phyloP scores from a whole-genome alignment of 2,329 filamentous ascomycete species.

The Clathrospora elynae region DNA sequence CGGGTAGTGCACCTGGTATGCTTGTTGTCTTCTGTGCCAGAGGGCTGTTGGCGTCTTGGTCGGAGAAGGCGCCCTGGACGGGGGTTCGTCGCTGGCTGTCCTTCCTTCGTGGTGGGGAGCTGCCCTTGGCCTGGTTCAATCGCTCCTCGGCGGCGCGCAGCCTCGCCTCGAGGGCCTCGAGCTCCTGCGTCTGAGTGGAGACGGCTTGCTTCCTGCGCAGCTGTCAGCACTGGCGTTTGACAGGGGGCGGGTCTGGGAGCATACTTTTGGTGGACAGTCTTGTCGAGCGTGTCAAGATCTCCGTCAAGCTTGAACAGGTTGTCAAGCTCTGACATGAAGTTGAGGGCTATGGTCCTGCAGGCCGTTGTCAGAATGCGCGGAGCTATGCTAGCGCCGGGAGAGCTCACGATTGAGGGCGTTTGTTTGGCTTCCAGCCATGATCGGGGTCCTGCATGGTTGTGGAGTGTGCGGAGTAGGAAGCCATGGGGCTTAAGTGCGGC shows the following conservation, averaged over 20 bases:
- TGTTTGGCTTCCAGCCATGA: slow-evolving; percentile 79
- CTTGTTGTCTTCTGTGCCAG: slow-evolving; percentile 23
- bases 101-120: slow-evolving; percentile 38
- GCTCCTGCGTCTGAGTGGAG: slow-evolving; percentile 73
- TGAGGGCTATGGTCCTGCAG: slow-evolving; percentile 79
- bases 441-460: slow-evolving; percentile 58
- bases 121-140: slow-evolving; percentile 54
- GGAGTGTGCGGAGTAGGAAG: slow-evolving; percentile 20
- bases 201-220: slow-evolving; percentile 75
- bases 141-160: slow-evolving; percentile 85
- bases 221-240: slow-evolving; percentile 15
- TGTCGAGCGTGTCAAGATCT: slow-evolving; percentile 72
- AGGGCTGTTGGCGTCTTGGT: slow-evolving; percentile 40
- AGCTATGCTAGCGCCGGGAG: slow-evolving; percentile 30
- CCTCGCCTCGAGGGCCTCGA: slow-evolving; percentile 82
- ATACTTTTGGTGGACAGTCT: slow-evolving; percentile 82
- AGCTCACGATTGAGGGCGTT: slow-evolving; percentile 81
- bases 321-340: slow-evolving; percentile 84
- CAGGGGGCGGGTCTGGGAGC: slow-evolving; percentile 35
- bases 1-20: slow-evolving; percentile 42
- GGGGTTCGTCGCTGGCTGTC: slow-evolving; percentile 38
- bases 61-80: slow-evolving; percentile 28
- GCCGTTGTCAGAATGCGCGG: slow-evolving; percentile 35
- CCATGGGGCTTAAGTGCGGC: slow-evolving; percentile 14
- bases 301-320: slow-evolving; percentile 88